phyloP scores from a whole-genome alignment of 768 basidiomycete species.

The Rubroboletus satanas region DNA sequence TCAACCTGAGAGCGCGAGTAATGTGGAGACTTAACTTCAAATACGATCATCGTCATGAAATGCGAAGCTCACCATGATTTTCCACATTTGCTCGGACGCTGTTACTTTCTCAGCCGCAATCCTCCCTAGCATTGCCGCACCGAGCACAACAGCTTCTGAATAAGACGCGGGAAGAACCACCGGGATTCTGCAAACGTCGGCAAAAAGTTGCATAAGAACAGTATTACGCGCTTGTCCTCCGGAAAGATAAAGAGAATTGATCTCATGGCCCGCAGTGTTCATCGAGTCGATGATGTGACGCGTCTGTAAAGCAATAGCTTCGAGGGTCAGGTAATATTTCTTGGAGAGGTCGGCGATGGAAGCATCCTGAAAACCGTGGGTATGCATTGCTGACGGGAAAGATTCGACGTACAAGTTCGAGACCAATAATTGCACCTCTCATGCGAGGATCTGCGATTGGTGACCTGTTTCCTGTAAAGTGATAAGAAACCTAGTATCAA shows the following conservation, averaged over 20 bases:
- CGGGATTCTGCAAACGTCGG: slow-evolving; percentile 76
- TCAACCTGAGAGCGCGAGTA: slow-evolving; percentile 51
- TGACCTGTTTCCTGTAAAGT: slow-evolving; percentile 78
- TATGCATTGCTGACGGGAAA: neutral
- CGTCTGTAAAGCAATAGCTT: slow-evolving; percentile 92
- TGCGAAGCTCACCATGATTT: slow-evolving; percentile 67
- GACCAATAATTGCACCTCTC: slow-evolving; percentile 87
- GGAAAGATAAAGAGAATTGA: slow-evolving; percentile 85
- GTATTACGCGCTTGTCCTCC: slow-evolving; percentile 91
- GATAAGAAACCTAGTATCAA: neutral
- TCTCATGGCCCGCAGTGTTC: slow-evolving; percentile 80
- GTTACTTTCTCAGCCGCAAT: slow-evolving; percentile 66
- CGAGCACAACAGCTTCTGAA: slow-evolving; percentile 82
- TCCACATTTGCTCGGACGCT: slow-evolving; percentile 74
- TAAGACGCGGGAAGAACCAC: slow-evolving; percentile 78
- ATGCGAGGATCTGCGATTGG: slow-evolving; percentile 95
- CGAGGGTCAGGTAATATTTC: slow-evolving; percentile 87
- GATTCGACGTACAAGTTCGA: slow-evolving; percentile 57
- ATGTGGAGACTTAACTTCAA: neutral
- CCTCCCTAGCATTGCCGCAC: slow-evolving; percentile 90
- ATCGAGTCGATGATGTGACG: slow-evolving; percentile 90
- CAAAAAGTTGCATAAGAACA: slow-evolving; percentile 86
- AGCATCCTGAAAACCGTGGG: slow-evolving; percentile 47
- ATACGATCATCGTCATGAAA: neutral
- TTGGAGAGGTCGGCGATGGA: slow-evolving; percentile 78